Evolutionary conservation across 768 basidiomycete species (phyloP), one percentile per base, ranked within the genome.

Genomic region (Cystobasidium onofrii): DNA sequence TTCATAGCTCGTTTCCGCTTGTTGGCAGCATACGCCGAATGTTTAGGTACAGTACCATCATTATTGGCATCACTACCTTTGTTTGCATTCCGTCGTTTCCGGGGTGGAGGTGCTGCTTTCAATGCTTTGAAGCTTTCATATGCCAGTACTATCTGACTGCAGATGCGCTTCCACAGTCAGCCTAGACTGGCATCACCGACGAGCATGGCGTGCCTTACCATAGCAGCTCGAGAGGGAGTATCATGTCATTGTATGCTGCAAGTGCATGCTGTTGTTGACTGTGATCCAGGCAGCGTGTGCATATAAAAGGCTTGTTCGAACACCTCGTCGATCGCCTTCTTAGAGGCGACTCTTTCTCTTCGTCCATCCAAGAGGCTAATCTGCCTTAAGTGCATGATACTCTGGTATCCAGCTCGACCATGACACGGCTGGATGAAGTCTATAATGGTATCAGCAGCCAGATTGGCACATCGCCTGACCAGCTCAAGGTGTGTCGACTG

Each of bases 401-500:
- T 6, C 9, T 20, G 13, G 10, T 36, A 18, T 13, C 3, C 4
- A 41, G 13, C 31, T 20, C 3, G 10, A 7, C 39, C 6, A 52
- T 69, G 66, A 44, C 39, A 27, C 44, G 31, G 20, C 27, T 69
- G 13, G 66, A 69, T 29, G 25, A 54, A 20, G 34, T 69, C 4
- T 69, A 25, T 27, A 29, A 46, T 31, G 41, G 29, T 23, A 10
- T 69, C 44, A 69, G 66, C 66, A 43, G 29, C 27, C 43, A 50
- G 46, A 29, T 69, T 20, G 66, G 44, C 27, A 52, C 66, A 10
- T 4, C 66, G 36, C 44, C 50, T 9, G 66, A 69, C 50, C 66
- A 69, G 50, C 44, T 69, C 66, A 69, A 69, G 50, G 66, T 69
- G 66, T 20, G 66, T 60, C 57, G 33, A 39, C n/a, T 25, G 63